These are phyloP conservation scores for Mitragyna speciosa DNA, from an alignment of 257 asterid species.

Conservation along the genomic window DNA sequence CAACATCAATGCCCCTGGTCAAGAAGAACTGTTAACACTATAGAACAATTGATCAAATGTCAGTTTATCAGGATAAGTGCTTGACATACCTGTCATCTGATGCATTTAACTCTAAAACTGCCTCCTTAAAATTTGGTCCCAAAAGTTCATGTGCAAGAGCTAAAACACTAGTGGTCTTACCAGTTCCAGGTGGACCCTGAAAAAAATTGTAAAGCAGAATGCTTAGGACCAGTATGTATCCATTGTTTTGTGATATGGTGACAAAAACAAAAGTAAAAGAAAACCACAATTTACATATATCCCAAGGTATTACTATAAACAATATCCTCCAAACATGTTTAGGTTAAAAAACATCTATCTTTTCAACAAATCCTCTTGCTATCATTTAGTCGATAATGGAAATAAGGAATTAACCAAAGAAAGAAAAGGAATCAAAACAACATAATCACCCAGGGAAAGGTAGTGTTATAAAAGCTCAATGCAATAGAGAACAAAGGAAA, in stretches of 20 bases:
- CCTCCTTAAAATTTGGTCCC: constrained; percentile 88
- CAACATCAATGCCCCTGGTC: constrained; percentile 90
- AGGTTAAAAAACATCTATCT: not conserved
- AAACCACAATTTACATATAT: not conserved
- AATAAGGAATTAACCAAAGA: not conserved
- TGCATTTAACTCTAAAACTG: constrained; percentile 88
- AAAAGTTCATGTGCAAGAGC: constrained; percentile 97
- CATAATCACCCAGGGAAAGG: not conserved
- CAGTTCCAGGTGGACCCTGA: constrained; percentile 98
- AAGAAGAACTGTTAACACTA: not conserved
- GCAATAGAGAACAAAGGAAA: not conserved
- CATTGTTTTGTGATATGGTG: not conserved
- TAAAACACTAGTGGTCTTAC: constrained; percentile 89
- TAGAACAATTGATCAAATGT: not conserved
- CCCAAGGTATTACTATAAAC: not conserved
- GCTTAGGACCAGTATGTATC: constrained; percentile 1
- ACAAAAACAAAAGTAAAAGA: not conserved
- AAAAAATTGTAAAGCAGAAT: not conserved
- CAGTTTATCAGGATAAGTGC: not conserved
- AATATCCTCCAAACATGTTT: not conserved
- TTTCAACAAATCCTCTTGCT: not conserved
- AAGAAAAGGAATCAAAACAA: not conserved
- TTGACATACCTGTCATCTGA: constrained; percentile 79
- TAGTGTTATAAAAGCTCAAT: not conserved
- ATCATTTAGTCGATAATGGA: not conserved